Conservation (phyloP, 2,329 filamentous ascomycete genomes). For the Fusarium anguioides region DNA sequence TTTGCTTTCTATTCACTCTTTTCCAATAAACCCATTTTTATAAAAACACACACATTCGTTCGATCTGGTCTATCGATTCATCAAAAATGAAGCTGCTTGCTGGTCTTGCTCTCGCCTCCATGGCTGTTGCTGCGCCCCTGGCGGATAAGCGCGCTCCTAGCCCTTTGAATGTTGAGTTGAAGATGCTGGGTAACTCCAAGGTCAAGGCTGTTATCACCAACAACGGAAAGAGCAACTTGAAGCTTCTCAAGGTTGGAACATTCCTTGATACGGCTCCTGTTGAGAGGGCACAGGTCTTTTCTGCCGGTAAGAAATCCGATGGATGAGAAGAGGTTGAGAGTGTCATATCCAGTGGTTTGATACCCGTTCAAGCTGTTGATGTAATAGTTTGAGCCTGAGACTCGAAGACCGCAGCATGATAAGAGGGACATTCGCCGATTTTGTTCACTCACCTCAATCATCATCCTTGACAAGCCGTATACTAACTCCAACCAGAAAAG, state of each 20-base stretch:
- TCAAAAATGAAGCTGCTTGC: constrained; percentile 46
- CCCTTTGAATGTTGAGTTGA: constrained; percentile 58
- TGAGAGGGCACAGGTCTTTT: constrained; percentile 64
- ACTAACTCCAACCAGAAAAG: constrained; percentile 43
- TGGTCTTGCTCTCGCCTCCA: constrained; percentile 43
- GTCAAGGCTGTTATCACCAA: constrained; percentile 66
- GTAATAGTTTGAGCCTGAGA: neutral
- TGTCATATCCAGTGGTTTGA: too few relatives aligned
- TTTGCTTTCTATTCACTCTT: constrained; percentile 9
- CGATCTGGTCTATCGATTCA: constrained; percentile 28
- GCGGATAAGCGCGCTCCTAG: constrained; percentile 50
- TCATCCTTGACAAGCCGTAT: accelerated
- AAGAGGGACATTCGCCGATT: neutral
- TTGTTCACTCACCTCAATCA: neutral
- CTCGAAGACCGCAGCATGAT: neutral
- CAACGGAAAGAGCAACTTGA: constrained; percentile 60
- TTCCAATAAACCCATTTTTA: constrained; percentile 4
- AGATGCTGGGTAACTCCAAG: constrained; percentile 62
- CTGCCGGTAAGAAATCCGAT: constrained; percentile 51
- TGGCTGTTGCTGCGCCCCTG: constrained; percentile 42
- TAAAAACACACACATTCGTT: constrained; percentile 20
- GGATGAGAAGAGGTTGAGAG: neutral
- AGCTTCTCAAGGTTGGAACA: constrained; percentile 64
- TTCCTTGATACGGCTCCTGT: constrained; percentile 64
- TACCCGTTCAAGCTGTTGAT: too few relatives aligned